These are phyloP conservation scores for Verticillium zaregamsianum DNA, from an alignment of 2,329 filamentous ascomycete genomes.

Conservation along the genomic window DNA sequence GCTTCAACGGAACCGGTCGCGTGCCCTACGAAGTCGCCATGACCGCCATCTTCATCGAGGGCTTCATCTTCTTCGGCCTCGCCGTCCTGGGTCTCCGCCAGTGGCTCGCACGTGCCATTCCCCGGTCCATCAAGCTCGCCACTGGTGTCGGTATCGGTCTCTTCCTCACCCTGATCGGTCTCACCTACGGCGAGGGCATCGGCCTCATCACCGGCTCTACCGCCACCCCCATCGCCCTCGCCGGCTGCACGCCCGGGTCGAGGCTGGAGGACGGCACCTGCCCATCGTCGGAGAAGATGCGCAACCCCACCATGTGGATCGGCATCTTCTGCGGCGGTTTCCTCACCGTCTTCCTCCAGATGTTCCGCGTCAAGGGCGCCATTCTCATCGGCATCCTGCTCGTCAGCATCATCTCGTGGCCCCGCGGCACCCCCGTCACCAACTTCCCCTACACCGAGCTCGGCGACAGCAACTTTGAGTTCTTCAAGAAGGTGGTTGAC, in stretches of 20 bases:
- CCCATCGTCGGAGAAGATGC: slow-evolving; percentile 66
- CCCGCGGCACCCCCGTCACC: slow-evolving; percentile 68
- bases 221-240: slow-evolving; percentile 68
- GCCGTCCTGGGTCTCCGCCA: slow-evolving; percentile 79
- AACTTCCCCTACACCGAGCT: slow-evolving; percentile 72
- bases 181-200: slow-evolving; percentile 79
- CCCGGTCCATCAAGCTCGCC: slow-evolving; percentile 79
- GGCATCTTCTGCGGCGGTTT: slow-evolving; percentile 84
- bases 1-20: slow-evolving; percentile 66
- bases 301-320: slow-evolving; percentile 79
- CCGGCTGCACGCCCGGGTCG: slow-evolving; percentile 57
- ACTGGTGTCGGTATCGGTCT: slow-evolving; percentile 83
- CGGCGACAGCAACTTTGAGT: slow-evolving; percentile 71
- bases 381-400: slow-evolving; percentile 80
- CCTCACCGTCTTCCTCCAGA: slow-evolving; percentile 73
- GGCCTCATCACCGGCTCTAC: slow-evolving; percentile 68
- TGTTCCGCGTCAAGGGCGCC: slow-evolving; percentile 83
- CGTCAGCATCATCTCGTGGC: slow-evolving; percentile 87
- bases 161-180: slow-evolving; percentile 71
- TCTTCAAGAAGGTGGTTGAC: slow-evolving; percentile 83
- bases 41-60: slow-evolving; percentile 85
- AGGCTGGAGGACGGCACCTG: slow-evolving; percentile 50
- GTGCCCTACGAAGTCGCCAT: slow-evolving; percentile 74
- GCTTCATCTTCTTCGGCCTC: slow-evolving; percentile 77
- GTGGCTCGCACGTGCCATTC: slow-evolving; percentile 82